Conservation (phyloP, 306 rosid genomes). For the Ormosia emarginata region DNA sequence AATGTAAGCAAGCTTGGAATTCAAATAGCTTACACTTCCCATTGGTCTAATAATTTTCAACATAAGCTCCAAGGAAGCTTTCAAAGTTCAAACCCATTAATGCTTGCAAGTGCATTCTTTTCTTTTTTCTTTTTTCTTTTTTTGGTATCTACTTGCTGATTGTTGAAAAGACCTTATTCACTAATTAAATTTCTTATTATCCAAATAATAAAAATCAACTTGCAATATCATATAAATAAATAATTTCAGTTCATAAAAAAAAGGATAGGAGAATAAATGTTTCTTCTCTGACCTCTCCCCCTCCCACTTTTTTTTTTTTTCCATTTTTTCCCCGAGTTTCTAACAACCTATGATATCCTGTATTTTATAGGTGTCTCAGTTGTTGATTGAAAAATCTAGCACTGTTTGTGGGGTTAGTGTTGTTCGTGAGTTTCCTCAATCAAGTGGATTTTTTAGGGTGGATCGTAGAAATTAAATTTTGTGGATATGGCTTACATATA, state of each 20-base stretch:
- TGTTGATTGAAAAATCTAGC: constrained; percentile 63
- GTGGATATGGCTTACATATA: constrained; percentile 31
- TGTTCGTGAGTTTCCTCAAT: constrained; percentile 33
- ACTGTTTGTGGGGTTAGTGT: constrained; percentile 83
- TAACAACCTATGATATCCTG: background rate
- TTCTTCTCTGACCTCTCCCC: background rate
- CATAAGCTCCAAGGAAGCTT: no score
- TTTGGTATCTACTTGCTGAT: background rate
- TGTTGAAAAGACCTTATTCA: background rate
- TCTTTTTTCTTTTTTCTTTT: background rate
- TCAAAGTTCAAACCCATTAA: background rate
- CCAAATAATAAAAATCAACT: background rate
- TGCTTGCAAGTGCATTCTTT: background rate
- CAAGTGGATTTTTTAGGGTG: constrained; percentile 26
- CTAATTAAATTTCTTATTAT: background rate
- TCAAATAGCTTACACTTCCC: background rate
- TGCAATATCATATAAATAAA: background rate
- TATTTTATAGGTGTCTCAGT: constrained; percentile 62
- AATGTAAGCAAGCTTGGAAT: background rate
- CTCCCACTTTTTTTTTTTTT: background rate
- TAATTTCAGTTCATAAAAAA: background rate
- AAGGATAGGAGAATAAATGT: background rate
- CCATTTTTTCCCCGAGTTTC: background rate
- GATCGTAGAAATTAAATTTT: constrained; percentile 23
- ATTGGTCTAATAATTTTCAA: background rate